Percentiles rank a stretch among this genome's conserved stretches.
These are phyloP conservation scores for Corynascus novoguineensis DNA, from an alignment of 495 filamentous ascomycete genomes.

Conservation along the genomic window DNA sequence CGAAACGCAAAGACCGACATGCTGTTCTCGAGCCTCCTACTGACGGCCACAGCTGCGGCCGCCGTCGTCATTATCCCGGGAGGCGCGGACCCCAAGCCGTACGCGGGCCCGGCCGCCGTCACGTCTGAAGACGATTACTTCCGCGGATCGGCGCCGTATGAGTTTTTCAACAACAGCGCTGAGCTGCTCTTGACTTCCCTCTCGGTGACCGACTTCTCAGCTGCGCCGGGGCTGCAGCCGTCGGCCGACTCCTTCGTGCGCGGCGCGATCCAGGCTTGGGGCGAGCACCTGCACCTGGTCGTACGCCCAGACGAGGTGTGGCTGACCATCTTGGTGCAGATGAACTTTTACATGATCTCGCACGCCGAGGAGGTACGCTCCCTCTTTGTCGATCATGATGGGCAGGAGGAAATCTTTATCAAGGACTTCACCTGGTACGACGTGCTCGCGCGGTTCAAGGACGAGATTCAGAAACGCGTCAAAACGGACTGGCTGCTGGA, in stretches of 20 bases:
- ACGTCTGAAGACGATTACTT: constrained; percentile 16
- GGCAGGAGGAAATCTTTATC: constrained; percentile 36
- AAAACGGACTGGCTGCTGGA: constrained; percentile 27
- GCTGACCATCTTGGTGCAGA: constrained; percentile 50
- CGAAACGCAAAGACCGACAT: not conserved
- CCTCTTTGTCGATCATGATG: constrained; percentile 42
- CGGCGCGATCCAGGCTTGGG: constrained; percentile 45
- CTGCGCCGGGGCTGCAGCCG: constrained; percentile 10
- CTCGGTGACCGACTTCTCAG: constrained; percentile 5
- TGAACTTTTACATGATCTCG: constrained; percentile 49
- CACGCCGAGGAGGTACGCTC: constrained; percentile 41
- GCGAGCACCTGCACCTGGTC: constrained; percentile 44
- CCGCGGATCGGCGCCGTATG: constrained; percentile 18
- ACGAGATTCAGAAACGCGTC: constrained; percentile 25
- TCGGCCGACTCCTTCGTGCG: constrained; percentile 45
- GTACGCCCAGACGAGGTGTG: constrained; percentile 58
- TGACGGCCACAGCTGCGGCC: constrained; percentile 10
- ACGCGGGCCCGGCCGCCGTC: not conserved
- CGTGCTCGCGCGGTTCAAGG: constrained; percentile 17
- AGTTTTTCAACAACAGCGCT: constrained; percentile 19
- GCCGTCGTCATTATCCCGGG: constrained; percentile 24
- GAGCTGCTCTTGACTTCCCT: constrained; percentile 20
- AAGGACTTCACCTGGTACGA: constrained; percentile 20
- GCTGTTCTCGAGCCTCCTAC: constrained; percentile 2
- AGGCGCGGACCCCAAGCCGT: constrained; percentile 25